Evolutionary conservation across 2,329 filamentous ascomycete genomes (phyloP).

Genomic region (Cladophialophora carrionii): DNA sequence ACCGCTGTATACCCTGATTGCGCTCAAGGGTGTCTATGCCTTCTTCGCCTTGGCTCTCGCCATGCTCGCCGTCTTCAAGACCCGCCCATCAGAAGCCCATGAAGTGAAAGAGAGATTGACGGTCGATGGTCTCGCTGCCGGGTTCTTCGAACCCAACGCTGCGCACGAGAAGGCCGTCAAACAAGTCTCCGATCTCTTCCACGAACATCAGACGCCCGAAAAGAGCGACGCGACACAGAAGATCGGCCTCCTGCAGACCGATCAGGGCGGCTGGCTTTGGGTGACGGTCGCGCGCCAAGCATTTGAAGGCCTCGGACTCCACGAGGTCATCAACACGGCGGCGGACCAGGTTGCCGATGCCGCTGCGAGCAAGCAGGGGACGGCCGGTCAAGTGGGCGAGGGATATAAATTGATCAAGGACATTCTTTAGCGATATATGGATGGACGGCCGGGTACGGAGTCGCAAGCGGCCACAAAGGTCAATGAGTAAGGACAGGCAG

Average conservation of each 20-base stretch:
- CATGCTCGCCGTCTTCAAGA: conserved; percentile 20
- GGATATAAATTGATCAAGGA: conserved; percentile 18
- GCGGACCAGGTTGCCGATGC: conserved; percentile 6
- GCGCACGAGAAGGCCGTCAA: conserved; percentile 25
- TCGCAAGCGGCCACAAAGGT: not conserved
- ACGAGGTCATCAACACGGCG: not conserved
- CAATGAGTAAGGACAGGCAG: too few relatives aligned
- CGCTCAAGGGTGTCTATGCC: conserved; percentile 33
- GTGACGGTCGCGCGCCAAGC: conserved; percentile 10
- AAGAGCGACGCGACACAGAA: conserved; percentile 30
- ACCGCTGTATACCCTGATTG: conserved; percentile 33
- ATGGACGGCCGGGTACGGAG: not conserved
- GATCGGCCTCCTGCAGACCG: conserved; percentile 30
- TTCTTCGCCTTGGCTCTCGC: conserved; percentile 31
- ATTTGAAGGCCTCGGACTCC: conserved; percentile 2
- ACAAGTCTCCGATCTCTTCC: conserved; percentile 25
- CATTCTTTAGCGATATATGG: conserved; percentile 1
- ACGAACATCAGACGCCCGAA: conserved; percentile 21
- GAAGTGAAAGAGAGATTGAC: conserved; percentile 36
- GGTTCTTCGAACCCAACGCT: conserved; percentile 30
- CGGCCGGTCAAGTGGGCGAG: not conserved
- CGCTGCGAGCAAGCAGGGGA: not conserved
- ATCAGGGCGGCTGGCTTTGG: conserved; percentile 31
- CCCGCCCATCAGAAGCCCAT: conserved; percentile 27
- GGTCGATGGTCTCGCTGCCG: conserved; percentile 33